These are phyloP conservation scores for Acanthamoeba culbertsoni DNA, from an alignment of 208 protist species.

Conservation along the genomic window DNA sequence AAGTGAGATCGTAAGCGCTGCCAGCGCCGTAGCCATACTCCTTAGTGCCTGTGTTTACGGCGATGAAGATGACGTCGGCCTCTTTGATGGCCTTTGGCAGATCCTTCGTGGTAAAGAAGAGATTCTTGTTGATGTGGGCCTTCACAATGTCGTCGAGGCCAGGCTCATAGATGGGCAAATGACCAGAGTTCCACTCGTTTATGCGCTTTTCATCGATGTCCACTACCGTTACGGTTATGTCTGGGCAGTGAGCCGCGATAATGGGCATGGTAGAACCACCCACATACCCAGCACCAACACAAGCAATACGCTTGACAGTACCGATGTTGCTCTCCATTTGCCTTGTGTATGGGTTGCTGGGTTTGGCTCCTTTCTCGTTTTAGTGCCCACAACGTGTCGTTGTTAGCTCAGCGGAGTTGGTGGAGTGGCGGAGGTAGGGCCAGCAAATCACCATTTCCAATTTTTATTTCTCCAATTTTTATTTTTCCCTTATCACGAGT, in stretches of 20 bases:
- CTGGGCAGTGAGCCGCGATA: constrained; percentile 92
- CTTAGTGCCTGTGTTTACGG: constrained; percentile 97
- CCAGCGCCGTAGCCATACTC: constrained; percentile 89
- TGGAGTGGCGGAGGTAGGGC: too few species aligned
- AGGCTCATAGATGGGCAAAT: constrained; percentile 94
- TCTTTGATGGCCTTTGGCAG: constrained; percentile 80
- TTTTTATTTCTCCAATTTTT: too few species aligned
- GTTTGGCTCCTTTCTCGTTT: too few species aligned
- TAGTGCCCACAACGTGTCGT: too few species aligned
- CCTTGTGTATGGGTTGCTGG: too few species aligned
- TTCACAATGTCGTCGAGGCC: constrained; percentile 91
- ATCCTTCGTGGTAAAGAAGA: constrained; percentile 94
- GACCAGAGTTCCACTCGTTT: constrained; percentile 91
- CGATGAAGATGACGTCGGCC: constrained; percentile 95
- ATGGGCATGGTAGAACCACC: constrained; percentile 96
- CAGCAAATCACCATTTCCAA: too few species aligned
- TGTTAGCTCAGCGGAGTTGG: too few species aligned
- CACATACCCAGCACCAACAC: constrained; percentile 87
- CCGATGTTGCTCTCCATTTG: neutral
- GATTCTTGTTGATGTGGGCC: constrained; percentile 84
- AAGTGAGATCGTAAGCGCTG: constrained; percentile 88
- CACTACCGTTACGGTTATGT: constrained; percentile 90
- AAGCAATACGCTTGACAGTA: neutral
- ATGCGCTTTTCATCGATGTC: constrained; percentile 88
- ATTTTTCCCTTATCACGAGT: neutral